Conservation (phyloP, 768 basidiomycete genomes). For the Rhizopogon salebrosus region DNA sequence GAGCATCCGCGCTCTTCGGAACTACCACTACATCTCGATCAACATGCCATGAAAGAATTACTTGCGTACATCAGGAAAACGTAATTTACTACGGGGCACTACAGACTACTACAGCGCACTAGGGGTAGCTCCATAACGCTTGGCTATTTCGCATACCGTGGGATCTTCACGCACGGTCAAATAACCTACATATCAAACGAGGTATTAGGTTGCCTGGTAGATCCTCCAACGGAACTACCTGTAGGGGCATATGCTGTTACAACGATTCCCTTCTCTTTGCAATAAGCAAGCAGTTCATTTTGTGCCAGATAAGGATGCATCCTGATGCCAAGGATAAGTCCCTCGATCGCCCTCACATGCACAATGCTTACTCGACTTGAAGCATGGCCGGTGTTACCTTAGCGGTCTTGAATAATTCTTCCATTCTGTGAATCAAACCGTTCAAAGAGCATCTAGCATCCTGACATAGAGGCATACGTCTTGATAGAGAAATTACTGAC, state of each 20-base stretch:
- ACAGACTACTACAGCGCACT: too few relatives aligned
- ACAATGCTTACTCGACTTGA: conserved; percentile 22
- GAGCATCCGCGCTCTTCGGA: conserved; percentile 23
- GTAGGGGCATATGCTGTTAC: conserved; percentile 29
- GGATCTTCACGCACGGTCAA: conserved; percentile 25
- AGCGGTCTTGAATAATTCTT: conserved; percentile 17
- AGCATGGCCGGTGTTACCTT: conserved; percentile 29
- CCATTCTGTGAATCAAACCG: conserved; percentile 7
- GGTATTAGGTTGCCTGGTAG: background rate
- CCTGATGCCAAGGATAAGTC: conserved; percentile 22
- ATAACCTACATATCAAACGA: conserved; percentile 15
- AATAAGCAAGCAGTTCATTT: conserved; percentile 23
- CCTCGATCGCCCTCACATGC: background rate
- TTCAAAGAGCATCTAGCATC: background rate
- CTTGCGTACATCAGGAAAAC: conserved; percentile 22
- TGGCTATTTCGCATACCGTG: conserved; percentile 22
- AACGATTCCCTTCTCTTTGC: conserved; percentile 24
- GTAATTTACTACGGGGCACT: too few relatives aligned
- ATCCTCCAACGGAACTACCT: conserved; percentile 11
- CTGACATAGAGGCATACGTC: conserved; percentile 7
- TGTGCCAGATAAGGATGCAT: conserved; percentile 27
- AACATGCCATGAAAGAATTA: conserved; percentile 29
- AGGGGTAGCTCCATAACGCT: conserved; percentile 19
- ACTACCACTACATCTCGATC: conserved; percentile 24
- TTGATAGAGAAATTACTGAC: conserved; percentile 32